Conservation (phyloP, 805 yeast genomes). For the Ogataea neopini region DNA sequence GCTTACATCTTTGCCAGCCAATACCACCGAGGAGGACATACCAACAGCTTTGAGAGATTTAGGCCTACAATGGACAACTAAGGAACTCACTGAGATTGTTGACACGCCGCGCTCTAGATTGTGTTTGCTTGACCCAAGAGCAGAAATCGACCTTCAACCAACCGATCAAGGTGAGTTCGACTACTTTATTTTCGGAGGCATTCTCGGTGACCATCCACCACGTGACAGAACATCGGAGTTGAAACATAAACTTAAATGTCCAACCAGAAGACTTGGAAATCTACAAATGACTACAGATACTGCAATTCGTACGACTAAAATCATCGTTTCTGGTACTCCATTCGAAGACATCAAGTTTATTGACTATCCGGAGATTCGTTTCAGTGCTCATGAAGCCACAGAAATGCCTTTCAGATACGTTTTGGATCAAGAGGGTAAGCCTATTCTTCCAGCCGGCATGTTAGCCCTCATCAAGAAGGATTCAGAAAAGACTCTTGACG, state of each 20-base stretch:
- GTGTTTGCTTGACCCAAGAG: constrained; percentile 89
- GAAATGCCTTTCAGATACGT: constrained; percentile 98
- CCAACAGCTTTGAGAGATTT: constrained; percentile 59
- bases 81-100: constrained; percentile 61
- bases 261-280: constrained; percentile 82
- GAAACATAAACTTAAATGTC: constrained; percentile 75
- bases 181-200: constrained; percentile 95
- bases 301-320: constrained; percentile 88
- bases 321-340: constrained; percentile 59
- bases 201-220: constrained; percentile 90
- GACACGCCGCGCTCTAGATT: constrained; percentile 52
- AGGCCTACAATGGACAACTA: constrained; percentile 80
- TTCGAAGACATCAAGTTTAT: constrained; percentile 80
- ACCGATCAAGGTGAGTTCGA: constrained; percentile 67
- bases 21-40: constrained; percentile 59
- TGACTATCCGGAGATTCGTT: constrained; percentile 93
- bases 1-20: constrained; percentile 71
- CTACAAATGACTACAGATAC: constrained; percentile 98
- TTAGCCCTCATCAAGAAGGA: constrained; percentile 80
- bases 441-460: constrained; percentile 93
- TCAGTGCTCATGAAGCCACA: constrained; percentile 84
- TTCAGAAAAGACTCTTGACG: constrained; percentile 80
- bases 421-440: constrained; percentile 58
- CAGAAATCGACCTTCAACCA: constrained; percentile 71
- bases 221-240: constrained; percentile 92